Base-by-base conservation (phyloP, 192 early-diverging fungal genomes). In the Spinellus fusiger region DNA sequence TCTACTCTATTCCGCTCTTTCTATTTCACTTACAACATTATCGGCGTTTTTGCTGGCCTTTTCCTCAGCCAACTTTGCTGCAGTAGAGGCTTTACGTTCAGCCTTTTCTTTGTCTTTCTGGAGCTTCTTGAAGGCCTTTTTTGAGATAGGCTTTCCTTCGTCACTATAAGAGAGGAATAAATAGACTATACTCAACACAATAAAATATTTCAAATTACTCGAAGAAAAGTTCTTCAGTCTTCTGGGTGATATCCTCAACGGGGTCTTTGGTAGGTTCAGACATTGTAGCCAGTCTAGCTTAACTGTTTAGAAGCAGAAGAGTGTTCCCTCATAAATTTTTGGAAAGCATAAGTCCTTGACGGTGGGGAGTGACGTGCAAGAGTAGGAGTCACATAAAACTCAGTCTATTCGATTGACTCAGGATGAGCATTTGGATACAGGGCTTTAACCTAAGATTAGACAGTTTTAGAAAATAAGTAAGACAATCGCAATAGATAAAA, bases 41-140 rank as follows among this genome's bases (percentile, higher is more conserved):
- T 77, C 63, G 5, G 84, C 79, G 23, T 89, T 86, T 27, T 81
- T 76, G 0, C 84, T 86, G 29, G 82, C 82, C 64, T 85, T 83
- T 47, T 86, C 86, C 18, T 79, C 80, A 54, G 92, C 93, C 68
- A 86, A 78, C 56, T 78, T 75, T 12, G 77, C 85, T 7, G 82
- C 86, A 26, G 79, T 80, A 54, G 82, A 80, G 8, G 77, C 78
- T 62, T 80, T 66, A 31, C 76, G 78, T 65, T 84, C 88, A 49
- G 86, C 89, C 88, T 96, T 98, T 69, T 94, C 89, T 46, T 79
- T 76, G 72, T 94, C 86, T 78, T 93, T 93, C 63, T 92, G 86
- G 13, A 90, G 84, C 80, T 98, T 98, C 83, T 98, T 98, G 35
- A 96, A 78, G 7, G 88, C 90, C 66, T 86, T 87, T 76, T 95